Conservation (phyloP, 768 basidiomycete species). For the Mycena olivaceomarginata region DNA sequence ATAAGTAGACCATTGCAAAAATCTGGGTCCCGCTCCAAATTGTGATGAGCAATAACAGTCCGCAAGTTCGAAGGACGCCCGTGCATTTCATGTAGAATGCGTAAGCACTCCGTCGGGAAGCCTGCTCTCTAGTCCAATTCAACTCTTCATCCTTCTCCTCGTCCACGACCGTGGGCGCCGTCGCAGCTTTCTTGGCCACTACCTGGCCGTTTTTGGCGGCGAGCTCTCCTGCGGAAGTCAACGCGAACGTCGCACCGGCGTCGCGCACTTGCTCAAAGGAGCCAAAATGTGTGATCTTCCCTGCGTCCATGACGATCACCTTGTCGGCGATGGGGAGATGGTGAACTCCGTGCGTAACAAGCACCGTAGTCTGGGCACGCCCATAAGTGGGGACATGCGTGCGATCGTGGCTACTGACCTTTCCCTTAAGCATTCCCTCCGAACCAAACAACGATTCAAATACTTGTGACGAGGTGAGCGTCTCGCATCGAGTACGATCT, state of each 20-base stretch:
- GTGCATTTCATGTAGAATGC: conserved; percentile 34
- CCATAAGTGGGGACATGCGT: not conserved
- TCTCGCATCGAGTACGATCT: not conserved
- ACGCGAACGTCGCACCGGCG: conserved; percentile 31
- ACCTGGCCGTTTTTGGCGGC: not conserved
- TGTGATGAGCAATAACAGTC: conserved; percentile 20
- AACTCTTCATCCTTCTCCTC: conserved; percentile 36
- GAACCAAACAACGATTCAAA: conserved; percentile 36
- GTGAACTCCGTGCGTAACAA: conserved; percentile 38
- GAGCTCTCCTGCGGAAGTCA: not conserved
- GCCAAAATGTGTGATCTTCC: conserved; percentile 36
- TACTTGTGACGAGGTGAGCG: conserved; percentile 13
- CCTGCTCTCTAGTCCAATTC: conserved; percentile 26
- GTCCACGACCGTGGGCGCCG: conserved; percentile 21
- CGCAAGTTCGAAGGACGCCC: not conserved
- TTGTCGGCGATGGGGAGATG: conserved; percentile 39
- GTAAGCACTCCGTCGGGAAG: conserved; percentile 24
- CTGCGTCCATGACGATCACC: conserved; percentile 35
- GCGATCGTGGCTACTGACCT: not conserved
- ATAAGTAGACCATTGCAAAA: conserved; percentile 23
- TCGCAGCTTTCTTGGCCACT: not conserved
- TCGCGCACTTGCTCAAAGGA: conserved; percentile 35
- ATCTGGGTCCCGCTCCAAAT: conserved; percentile 22
- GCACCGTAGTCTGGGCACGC: conserved; percentile 31
- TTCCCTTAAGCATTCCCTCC: conserved; percentile 34